These are phyloP conservation scores for Thielaviopsis cerberus DNA, from an alignment of 2,329 filamentous ascomycete species.

Conservation along the genomic window DNA sequence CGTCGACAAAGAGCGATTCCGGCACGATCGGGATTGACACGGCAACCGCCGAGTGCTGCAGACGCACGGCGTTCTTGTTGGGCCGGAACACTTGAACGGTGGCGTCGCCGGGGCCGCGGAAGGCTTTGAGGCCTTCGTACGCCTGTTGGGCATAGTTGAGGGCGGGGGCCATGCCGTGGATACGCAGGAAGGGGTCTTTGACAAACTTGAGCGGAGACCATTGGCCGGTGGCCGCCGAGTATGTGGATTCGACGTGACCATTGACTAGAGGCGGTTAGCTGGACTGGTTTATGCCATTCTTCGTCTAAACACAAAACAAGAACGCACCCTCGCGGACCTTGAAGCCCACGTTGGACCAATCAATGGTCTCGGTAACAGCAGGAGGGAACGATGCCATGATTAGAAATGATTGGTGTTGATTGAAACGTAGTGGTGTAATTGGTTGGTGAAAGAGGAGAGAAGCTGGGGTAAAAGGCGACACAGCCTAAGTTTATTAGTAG, in stretches of 20 bases:
- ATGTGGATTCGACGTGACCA: constrained; percentile 80
- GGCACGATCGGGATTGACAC: constrained; percentile 72
- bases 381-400: constrained; percentile 44
- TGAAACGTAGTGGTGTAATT: background rate
- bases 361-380: constrained; percentile 60
- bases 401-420: background rate
- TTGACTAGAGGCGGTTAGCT: constrained; percentile 44
- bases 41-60: constrained; percentile 69
- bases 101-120: constrained; percentile 53
- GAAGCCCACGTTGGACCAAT: constrained; percentile 91
- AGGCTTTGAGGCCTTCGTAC: constrained; percentile 96
- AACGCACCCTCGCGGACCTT: constrained; percentile 64
- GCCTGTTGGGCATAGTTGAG: constrained; percentile 96
- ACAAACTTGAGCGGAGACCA: constrained; percentile 71
- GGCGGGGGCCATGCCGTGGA: constrained; percentile 88
- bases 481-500: too few relatives aligned
- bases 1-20: constrained; percentile 53
- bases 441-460: background rate
- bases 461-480: background rate
- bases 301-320: too few relatives aligned
- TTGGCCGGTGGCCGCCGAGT: constrained; percentile 51
- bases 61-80: constrained; percentile 61
- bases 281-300: too few relatives aligned
- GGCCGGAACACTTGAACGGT: constrained; percentile 76
- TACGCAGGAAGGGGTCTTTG: constrained; percentile 61